phyloP scores from a whole-genome alignment of 176 grass and related monocot species.

The maize (Zea mays) region DNA sequence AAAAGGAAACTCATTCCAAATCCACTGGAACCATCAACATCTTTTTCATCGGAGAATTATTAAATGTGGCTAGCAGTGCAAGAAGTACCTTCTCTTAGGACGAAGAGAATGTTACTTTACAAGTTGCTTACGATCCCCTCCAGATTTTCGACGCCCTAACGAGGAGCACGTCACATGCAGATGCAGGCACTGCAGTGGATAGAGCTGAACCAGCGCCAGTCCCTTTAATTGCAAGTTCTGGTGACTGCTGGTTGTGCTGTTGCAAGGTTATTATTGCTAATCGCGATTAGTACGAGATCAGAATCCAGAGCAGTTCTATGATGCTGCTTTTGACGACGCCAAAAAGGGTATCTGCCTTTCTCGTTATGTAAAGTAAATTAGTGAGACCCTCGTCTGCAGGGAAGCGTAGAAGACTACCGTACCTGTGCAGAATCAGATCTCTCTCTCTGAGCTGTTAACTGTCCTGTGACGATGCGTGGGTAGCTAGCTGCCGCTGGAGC shows the following conservation, averaged over 20 bases:
- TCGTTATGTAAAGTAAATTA: not conserved
- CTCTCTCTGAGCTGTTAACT: conserved; percentile 20
- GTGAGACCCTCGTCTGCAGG: conserved; percentile 4
- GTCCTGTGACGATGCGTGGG: not conserved
- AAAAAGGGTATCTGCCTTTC: conserved; percentile 32
- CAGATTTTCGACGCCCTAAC: conserved; percentile 30
- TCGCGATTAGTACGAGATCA: conserved; percentile 19
- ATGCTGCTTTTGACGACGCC: not conserved
- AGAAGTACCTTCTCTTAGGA: conserved; percentile 36
- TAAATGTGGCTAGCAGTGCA: conserved; percentile 18
- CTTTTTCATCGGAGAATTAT: not conserved
- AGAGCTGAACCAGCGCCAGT: conserved; percentile 6
- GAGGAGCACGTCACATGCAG: conserved; percentile 48
- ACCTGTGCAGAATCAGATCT: conserved; percentile 44
- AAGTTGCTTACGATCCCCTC: conserved; percentile 39
- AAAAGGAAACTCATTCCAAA: not conserved
- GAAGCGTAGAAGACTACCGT: conserved; percentile 10
- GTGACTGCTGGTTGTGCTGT: conserved; percentile 21
- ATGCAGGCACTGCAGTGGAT: not conserved
- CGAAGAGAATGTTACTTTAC: conserved; percentile 47
- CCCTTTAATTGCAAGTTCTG: conserved; percentile 18
- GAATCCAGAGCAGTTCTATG: conserved; percentile 14
- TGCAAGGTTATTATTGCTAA: conserved; percentile 14
- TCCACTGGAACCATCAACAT: conserved; percentile 12
- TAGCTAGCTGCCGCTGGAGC: not conserved